These are phyloP conservation scores for Flaveria trinervia DNA, from an alignment of 129 eudicot species.

Conservation along the genomic window DNA sequence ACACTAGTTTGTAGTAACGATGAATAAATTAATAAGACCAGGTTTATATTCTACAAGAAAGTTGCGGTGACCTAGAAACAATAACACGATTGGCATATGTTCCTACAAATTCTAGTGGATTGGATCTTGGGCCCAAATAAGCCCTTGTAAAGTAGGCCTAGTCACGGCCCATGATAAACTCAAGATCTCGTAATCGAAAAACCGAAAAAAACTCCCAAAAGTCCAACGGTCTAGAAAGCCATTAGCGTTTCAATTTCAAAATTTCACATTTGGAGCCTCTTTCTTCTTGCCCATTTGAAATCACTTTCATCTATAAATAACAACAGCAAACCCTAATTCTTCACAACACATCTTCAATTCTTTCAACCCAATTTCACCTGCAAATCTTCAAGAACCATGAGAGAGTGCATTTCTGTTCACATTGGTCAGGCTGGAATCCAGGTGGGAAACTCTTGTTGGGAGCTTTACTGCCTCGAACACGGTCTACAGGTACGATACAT, in stretches of 20 bases:
- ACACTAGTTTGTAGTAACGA: too few species aligned
- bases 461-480: slow-evolving; percentile 77
- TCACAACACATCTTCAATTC: too few species aligned
- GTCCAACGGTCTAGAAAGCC: neutral
- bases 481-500: slow-evolving; percentile 56
- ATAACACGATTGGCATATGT: too few species aligned
- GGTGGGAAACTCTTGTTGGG: slow-evolving; percentile 86
- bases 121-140: neutral
- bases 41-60: too few species aligned
- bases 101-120: too few species aligned
- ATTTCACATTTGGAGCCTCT: slow-evolving; percentile 28
- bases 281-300: neutral
- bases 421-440: slow-evolving; percentile 88
- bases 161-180: neutral
- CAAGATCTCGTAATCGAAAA: neutral
- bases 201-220: too few species aligned
- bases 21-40: too few species aligned
- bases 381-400: slow-evolving; percentile 38
- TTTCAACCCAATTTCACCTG: too few species aligned
- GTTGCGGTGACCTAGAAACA: too few species aligned
- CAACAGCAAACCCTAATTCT: slow-evolving; percentile 27
- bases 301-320: slow-evolving; percentile 27
- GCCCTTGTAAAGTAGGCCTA: neutral
- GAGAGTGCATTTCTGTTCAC: slow-evolving; percentile 87
- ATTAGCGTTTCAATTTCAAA: neutral